A percentile compares a stretch with the other conserved stretches of the same genome.
Evolutionary conservation across 768 basidiomycete species (phyloP).

Genomic region (Boletus bicolor): DNA sequence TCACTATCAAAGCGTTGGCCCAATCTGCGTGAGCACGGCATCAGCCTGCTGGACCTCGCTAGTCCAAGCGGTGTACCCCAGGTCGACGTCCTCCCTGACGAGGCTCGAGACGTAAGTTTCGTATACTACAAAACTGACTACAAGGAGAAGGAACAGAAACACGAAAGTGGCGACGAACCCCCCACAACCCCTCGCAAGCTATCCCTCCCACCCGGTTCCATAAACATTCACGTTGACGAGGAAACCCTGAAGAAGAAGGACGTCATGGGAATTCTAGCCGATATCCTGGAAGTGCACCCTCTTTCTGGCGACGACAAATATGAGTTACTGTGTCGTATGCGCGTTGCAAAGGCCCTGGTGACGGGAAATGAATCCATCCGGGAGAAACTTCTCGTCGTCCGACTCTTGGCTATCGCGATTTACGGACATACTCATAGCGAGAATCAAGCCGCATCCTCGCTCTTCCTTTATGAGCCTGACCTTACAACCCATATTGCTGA

Average conservation of each 20-base stretch:
- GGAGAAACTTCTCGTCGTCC: constrained; percentile 74
- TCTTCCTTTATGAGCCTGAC: constrained; percentile 96
- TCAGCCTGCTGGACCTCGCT: constrained; percentile 73
- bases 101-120: constrained; percentile 77
- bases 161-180: constrained; percentile 43
- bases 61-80: constrained; percentile 48
- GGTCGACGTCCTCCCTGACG: constrained; percentile 62
- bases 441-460: constrained; percentile 67
- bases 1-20: constrained; percentile 86
- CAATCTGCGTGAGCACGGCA: constrained; percentile 73
- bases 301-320: constrained; percentile 84
- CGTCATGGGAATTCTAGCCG: constrained; percentile 74
- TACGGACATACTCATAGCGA: constrained; percentile 88
- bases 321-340: constrained; percentile 83
- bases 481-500: constrained; percentile 86
- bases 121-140: constrained; percentile 71
- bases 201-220: constrained; percentile 43
- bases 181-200: constrained; percentile 51
- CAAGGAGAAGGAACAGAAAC: constrained; percentile 45
- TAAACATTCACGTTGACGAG: constrained; percentile 61
- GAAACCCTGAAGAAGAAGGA: constrained; percentile 56
- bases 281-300: constrained; percentile 60
- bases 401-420: constrained; percentile 85
- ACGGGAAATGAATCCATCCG: constrained; percentile 58
- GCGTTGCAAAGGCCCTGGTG: constrained; percentile 68